These are phyloP conservation scores for Staphylotrichum longicolle DNA, from an alignment of 495 filamentous ascomycete species.

Conservation along the genomic window DNA sequence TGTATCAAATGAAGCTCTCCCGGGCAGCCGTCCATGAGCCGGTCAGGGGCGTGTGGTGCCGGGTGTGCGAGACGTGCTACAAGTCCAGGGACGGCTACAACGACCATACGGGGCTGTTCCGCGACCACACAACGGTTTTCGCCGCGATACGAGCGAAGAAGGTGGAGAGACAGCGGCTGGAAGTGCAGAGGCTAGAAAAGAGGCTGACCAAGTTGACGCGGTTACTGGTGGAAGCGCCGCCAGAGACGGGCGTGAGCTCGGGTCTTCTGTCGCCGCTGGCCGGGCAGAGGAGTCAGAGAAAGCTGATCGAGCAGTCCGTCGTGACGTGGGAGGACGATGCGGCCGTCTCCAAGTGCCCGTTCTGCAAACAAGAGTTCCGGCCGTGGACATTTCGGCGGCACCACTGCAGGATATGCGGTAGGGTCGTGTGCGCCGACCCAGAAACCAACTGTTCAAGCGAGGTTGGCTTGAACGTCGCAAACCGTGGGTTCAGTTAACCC, in stretches of 20 bases:
- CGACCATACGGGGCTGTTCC: conserved; percentile 69
- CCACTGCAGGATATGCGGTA: conserved; percentile 90
- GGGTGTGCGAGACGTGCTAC: conserved; percentile 97
- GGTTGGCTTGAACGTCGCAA: conserved; percentile 71
- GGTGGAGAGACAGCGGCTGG: conserved; percentile 79
- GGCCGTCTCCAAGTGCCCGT: conserved; percentile 75
- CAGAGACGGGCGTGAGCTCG: conserved; percentile 45
- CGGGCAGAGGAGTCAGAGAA: conserved; percentile 61
- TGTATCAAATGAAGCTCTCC: conserved; percentile 99
- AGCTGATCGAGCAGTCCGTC: conserved; percentile 82
- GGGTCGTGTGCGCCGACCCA: conserved; percentile 86
- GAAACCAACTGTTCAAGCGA: conserved; percentile 81
- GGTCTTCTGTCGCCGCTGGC: conserved; percentile 36
- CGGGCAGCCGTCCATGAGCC: conserved; percentile 88
- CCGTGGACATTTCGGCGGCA: conserved; percentile 86
- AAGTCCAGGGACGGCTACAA: conserved; percentile 95
- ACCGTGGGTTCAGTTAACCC: conserved; percentile 47
- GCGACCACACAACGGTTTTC: conserved; percentile 72
- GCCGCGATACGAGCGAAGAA: conserved; percentile 63
- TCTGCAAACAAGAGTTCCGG: conserved; percentile 92
- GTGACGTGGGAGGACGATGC: conserved; percentile 95
- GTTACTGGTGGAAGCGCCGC: conserved; percentile 67
- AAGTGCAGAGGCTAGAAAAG: conserved; percentile 87
- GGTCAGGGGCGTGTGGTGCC: conserved; percentile 85
- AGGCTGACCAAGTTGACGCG: conserved; percentile 86